These are phyloP conservation scores for Blastomyces parvus DNA, from an alignment of 2,329 filamentous ascomycete genomes.

Conservation along the genomic window DNA sequence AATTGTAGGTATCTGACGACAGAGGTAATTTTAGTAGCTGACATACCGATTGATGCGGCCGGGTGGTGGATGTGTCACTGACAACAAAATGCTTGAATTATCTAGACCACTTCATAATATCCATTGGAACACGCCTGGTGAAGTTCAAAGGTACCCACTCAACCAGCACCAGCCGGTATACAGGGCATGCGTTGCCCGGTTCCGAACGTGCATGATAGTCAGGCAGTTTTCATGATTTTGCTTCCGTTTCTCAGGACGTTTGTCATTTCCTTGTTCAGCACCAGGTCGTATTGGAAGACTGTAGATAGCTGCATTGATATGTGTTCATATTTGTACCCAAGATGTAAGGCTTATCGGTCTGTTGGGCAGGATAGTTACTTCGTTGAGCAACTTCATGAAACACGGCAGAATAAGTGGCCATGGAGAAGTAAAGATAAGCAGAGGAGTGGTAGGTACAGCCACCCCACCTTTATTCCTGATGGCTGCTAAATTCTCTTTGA, in stretches of 20 bases:
- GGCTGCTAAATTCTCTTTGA: background rate
- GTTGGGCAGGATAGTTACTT: background rate
- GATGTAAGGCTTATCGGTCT: background rate
- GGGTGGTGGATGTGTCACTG: background rate
- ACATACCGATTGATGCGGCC: background rate
- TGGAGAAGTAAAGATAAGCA: background rate
- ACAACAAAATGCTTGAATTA: background rate
- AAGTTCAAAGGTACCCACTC: background rate
- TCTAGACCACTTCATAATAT: background rate
- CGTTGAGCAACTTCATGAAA: background rate
- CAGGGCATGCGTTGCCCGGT: background rate
- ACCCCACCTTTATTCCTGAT: background rate
- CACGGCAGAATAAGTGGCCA: background rate
- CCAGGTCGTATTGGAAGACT: background rate
- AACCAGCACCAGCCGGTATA: background rate
- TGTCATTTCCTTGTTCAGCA: background rate
- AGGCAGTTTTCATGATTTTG: background rate
- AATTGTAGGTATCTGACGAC: background rate
- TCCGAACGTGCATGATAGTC: too few relatives aligned
- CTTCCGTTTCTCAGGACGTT: background rate
- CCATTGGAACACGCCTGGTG: background rate
- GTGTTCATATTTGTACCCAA: slow-evolving; percentile 1
- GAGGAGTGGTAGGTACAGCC: background rate
- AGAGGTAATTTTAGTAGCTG: background rate
- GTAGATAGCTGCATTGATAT: background rate